Conservation (phyloP, 1,284 basidiomycete genomes). For the Wallemia ichthyophaga region DNA sequence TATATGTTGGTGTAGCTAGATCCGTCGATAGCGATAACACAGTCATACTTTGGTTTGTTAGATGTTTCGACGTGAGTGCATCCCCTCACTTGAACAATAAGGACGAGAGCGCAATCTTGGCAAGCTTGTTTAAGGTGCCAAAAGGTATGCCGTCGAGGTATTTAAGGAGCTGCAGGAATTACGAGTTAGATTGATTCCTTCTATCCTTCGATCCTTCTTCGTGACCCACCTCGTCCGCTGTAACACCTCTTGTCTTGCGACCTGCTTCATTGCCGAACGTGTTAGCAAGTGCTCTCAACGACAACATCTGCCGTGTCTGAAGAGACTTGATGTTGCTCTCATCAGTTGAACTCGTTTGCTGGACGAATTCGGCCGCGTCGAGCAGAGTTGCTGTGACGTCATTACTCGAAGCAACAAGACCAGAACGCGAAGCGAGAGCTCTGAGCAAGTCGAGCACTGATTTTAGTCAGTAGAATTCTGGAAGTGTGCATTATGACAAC, state of each 20-base stretch:
- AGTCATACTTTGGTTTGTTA: background rate
- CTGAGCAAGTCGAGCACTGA: constrained; percentile 69
- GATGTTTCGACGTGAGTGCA: background rate
- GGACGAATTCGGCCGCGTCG: constrained; percentile 34
- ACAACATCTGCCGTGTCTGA: constrained; percentile 63
- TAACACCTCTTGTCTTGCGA: constrained; percentile 20
- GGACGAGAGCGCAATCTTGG: constrained; percentile 40
- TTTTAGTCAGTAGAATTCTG: background rate
- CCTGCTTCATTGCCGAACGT: constrained; percentile 26
- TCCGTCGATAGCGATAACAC: background rate
- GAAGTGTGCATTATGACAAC: constrained; percentile 4
- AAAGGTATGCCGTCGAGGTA: constrained; percentile 24
- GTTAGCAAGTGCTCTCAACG: constrained; percentile 54
- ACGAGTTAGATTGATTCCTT: no score
- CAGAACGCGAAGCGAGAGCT: constrained; percentile 35
- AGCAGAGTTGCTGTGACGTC: constrained; percentile 32
- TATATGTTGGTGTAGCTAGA: background rate
- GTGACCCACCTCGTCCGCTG: constrained; percentile 22
- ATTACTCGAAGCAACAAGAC: constrained; percentile 20
- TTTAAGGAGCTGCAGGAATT: constrained; percentile 24
- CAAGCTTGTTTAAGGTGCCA: constrained; percentile 30
- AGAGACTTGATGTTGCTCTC: constrained; percentile 25
- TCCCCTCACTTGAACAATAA: constrained; percentile 40
- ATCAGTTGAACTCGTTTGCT: constrained; percentile 20
- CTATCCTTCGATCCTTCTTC: constrained; percentile 4